phyloP scores from a whole-genome alignment of 2,329 filamentous ascomycete species.

The Beauveria brongniartii region DNA sequence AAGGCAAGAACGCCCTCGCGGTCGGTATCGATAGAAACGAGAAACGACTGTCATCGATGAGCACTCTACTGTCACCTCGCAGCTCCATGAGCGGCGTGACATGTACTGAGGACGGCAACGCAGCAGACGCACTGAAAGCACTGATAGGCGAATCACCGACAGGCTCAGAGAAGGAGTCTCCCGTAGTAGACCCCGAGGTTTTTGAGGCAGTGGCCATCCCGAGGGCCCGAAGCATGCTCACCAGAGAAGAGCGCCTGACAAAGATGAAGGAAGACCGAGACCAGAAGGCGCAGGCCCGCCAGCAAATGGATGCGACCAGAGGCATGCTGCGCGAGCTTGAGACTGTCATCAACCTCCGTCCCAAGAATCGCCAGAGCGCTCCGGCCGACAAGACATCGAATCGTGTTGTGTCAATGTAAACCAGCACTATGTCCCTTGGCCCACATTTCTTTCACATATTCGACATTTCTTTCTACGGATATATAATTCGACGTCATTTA shows the following conservation, averaged over 20 bases:
- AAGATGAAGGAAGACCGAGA: slow-evolving; percentile 84
- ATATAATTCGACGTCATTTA: not conserved
- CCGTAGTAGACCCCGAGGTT: slow-evolving; percentile 65
- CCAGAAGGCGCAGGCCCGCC: slow-evolving; percentile 60
- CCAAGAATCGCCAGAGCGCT: slow-evolving; percentile 31
- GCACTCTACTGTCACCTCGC: slow-evolving; percentile 49
- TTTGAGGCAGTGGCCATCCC: slow-evolving; percentile 83
- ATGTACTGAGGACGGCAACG: slow-evolving; percentile 45
- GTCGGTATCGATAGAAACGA: slow-evolving; percentile 76
- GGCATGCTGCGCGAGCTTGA: slow-evolving; percentile 91
- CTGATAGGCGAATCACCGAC: slow-evolving; percentile 63
- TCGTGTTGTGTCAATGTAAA: slow-evolving; percentile 37
- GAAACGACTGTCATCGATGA: slow-evolving; percentile 57
- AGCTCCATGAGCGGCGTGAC: slow-evolving; percentile 61
- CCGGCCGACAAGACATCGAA: slow-evolving; percentile 22
- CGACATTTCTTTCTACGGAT: not conserved
- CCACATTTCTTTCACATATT: slow-evolving; percentile 7
- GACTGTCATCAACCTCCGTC: slow-evolving; percentile 64
- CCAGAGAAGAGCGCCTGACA: slow-evolving; percentile 76
- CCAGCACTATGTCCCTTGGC: slow-evolving; percentile 3
- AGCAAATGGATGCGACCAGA: slow-evolving; percentile 71
- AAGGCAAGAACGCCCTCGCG: slow-evolving; percentile 74
- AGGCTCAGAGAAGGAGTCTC: slow-evolving; percentile 45
- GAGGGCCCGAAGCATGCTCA: slow-evolving; percentile 61
- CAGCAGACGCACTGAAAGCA: slow-evolving; percentile 60